Conservation (phyloP, 495 filamentous ascomycete species). For the Tirmania nivea region DNA sequence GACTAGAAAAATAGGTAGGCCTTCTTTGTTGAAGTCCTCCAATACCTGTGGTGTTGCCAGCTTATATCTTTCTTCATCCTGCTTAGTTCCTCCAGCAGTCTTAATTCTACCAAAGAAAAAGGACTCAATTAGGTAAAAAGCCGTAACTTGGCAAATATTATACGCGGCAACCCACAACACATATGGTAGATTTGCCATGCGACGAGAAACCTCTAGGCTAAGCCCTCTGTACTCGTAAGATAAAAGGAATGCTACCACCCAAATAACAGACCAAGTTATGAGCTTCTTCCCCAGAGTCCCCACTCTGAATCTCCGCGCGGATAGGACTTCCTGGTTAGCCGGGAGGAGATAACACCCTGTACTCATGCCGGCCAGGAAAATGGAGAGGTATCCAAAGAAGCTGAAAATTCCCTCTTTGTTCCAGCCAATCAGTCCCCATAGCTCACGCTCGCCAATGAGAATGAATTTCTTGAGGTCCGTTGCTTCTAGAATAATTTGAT, state of each 20-base stretch:
- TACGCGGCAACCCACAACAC: conserved; percentile 76
- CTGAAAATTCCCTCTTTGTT: conserved; percentile 90
- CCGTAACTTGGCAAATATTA: conserved; percentile 56
- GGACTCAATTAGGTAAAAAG: conserved; percentile 56
- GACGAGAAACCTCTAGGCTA: conserved; percentile 55
- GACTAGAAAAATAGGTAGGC: conserved; percentile 63
- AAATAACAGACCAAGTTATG: conserved; percentile 36
- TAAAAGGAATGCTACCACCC: conserved; percentile 43
- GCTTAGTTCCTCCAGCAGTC: conserved; percentile 21
- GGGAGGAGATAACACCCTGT: conserved; percentile 60
- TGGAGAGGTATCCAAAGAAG: conserved; percentile 80
- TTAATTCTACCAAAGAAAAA: conserved; percentile 44
- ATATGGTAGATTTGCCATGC: conserved; percentile 85
- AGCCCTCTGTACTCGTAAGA: conserved; percentile 49
- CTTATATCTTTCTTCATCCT: conserved; percentile 37
- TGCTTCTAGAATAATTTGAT: conserved; percentile 54
- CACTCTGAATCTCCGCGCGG: conserved; percentile 20
- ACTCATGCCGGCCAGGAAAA: conserved; percentile 78
- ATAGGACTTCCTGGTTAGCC: conserved; percentile 16
- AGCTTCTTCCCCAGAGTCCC: conserved; percentile 38
- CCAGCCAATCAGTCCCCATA: conserved; percentile 45
- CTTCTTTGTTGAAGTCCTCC: conserved; percentile 69
- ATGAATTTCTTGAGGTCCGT: conserved; percentile 66
- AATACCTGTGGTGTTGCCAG: conserved; percentile 56
- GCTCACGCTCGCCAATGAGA: conserved; percentile 54